These are phyloP conservation scores for Pilatotrama ljubarskyi DNA, from an alignment of 768 basidiomycete species.

Conservation along the genomic window DNA sequence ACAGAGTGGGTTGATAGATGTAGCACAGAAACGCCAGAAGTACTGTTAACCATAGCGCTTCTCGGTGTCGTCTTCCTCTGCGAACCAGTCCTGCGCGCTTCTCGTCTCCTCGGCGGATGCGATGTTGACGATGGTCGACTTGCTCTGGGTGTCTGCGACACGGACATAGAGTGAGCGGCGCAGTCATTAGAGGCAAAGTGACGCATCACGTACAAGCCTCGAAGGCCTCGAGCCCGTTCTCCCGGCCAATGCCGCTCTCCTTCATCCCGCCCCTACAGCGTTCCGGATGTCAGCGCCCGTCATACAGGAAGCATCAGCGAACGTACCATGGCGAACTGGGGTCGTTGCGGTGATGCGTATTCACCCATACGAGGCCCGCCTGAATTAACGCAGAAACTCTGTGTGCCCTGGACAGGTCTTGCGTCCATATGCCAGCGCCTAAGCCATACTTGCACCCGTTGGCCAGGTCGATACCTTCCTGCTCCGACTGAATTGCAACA, in stretches of 20 bases:
- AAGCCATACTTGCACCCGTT: slow-evolving; percentile 80
- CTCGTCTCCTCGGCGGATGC: slow-evolving; percentile 60
- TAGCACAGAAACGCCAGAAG: background rate
- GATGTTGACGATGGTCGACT: slow-evolving; percentile 77
- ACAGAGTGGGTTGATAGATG: background rate
- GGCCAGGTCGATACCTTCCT: slow-evolving; percentile 66
- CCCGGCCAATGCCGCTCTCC: slow-evolving; percentile 83
- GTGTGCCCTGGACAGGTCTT: slow-evolving; percentile 72
- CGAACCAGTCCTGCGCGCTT: slow-evolving; percentile 76
- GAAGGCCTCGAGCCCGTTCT: slow-evolving; percentile 82
- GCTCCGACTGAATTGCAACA: slow-evolving; percentile 46
- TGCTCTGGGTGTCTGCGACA: slow-evolving; percentile 74
- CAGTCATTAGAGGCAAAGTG: background rate
- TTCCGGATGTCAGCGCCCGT: background rate
- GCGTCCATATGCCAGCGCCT: slow-evolving; percentile 81
- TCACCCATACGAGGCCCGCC: slow-evolving; percentile 83
- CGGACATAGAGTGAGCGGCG: background rate
- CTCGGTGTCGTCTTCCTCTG: slow-evolving; percentile 47
- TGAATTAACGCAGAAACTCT: slow-evolving; percentile 69
- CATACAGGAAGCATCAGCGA: background rate
- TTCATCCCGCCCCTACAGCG: slow-evolving; percentile 81
- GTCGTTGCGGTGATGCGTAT: slow-evolving; percentile 88
- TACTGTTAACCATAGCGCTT: slow-evolving; percentile 61
- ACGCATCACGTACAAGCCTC: slow-evolving; percentile 61
- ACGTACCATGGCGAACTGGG: slow-evolving; percentile 84